A percentile compares a stretch with the other conserved stretches of the same genome.
phyloP scores from a whole-genome alignment of 371 early-diverging fungal species.

The Caulochytrium protostelioides region DNA sequence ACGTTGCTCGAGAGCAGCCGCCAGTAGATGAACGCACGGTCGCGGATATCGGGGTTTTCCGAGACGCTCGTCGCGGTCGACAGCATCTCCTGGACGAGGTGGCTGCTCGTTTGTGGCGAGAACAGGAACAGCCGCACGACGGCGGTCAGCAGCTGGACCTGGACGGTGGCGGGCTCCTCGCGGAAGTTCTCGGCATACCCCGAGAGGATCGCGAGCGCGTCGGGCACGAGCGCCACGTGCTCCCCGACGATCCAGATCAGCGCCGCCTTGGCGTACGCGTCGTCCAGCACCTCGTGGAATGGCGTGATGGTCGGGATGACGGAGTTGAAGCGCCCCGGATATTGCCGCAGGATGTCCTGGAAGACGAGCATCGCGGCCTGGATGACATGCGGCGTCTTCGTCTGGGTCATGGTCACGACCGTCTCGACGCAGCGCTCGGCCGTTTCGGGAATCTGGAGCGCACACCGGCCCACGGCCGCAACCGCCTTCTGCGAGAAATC shows the following conservation, averaged over 20 bases:
- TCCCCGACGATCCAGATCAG: slow-evolving; percentile 94
- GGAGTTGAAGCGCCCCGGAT: slow-evolving; percentile 66
- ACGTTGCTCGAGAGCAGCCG: slow-evolving; percentile 80
- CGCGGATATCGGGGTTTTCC: slow-evolving; percentile 91
- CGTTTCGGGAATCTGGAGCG: slow-evolving; percentile 70
- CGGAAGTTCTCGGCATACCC: slow-evolving; percentile 51
- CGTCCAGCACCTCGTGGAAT: slow-evolving; percentile 65
- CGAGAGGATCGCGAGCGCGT: slow-evolving; percentile 58
- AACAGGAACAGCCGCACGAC: slow-evolving; percentile 85
- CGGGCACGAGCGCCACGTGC: slow-evolving; percentile 75
- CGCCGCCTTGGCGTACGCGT: slow-evolving; percentile 79
- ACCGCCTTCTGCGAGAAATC: slow-evolving; percentile 86
- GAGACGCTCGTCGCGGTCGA: slow-evolving; percentile 77
- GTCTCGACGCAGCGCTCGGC: slow-evolving; percentile 70
- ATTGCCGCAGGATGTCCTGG: slow-evolving; percentile 80
- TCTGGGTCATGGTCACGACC: slow-evolving; percentile 70
- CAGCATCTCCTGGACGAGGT: slow-evolving; percentile 68
- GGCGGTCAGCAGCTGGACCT: slow-evolving; percentile 79
- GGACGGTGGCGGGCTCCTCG: slow-evolving; percentile 40
- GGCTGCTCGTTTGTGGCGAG: slow-evolving; percentile 66
- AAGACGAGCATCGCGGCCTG: slow-evolving; percentile 75
- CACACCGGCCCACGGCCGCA: slow-evolving; percentile 74
- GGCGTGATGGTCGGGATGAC: slow-evolving; percentile 72
- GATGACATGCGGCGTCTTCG: slow-evolving; percentile 70
- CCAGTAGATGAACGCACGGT: slow-evolving; percentile 95